Percentiles rank a stretch among this genome's conserved stretches.
These are phyloP conservation scores for Aspergillus chevalieri DNA, from an alignment of 2,329 filamentous ascomycete genomes.

Conservation along the genomic window DNA sequence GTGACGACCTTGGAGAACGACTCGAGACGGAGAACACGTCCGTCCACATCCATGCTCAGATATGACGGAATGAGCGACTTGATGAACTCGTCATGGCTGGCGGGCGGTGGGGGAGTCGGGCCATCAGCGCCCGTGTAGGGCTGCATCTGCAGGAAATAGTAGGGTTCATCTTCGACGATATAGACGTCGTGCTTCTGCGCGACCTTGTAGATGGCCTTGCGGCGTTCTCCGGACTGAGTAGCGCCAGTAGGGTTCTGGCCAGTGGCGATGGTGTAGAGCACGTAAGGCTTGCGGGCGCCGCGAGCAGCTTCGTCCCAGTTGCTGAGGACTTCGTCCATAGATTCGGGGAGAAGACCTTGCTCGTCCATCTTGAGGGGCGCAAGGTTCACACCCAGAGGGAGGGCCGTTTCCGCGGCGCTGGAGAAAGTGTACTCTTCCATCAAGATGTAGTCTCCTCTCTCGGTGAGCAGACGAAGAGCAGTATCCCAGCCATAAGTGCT, in stretches of 20 bases:
- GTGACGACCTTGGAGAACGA: slow-evolving; percentile 90
- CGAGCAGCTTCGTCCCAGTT: slow-evolving; percentile 57
- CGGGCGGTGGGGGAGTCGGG: slow-evolving; percentile 50
- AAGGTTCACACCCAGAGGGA: slow-evolving; percentile 56
- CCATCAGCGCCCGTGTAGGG: slow-evolving; percentile 57
- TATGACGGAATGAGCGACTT: slow-evolving; percentile 65
- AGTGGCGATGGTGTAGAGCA: slow-evolving; percentile 68
- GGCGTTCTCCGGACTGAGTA: slow-evolving; percentile 63
- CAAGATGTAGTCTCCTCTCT: slow-evolving; percentile 68
- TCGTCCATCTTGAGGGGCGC: slow-evolving; percentile 60
- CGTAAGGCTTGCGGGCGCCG: slow-evolving; percentile 57
- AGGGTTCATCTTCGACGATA: slow-evolving; percentile 89
- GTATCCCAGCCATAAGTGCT: slow-evolving; percentile 83
- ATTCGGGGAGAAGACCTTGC: slow-evolving; percentile 57
- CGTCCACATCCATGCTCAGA: slow-evolving; percentile 75
- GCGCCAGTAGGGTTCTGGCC: slow-evolving; percentile 90
- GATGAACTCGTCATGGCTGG: slow-evolving; percentile 66
- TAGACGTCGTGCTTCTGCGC: slow-evolving; percentile 78
- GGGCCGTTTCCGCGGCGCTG: slow-evolving; percentile 62
- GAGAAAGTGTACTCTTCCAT: slow-evolving; percentile 91
- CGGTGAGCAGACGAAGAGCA: slow-evolving; percentile 72
- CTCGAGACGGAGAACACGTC: slow-evolving; percentile 82
- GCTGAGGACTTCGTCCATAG: slow-evolving; percentile 57
- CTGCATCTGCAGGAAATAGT: slow-evolving; percentile 85
- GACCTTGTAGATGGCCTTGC: slow-evolving; percentile 67